phyloP scores from a whole-genome alignment of 192 early-diverging fungal species.

The Dissophora globulifera region DNA sequence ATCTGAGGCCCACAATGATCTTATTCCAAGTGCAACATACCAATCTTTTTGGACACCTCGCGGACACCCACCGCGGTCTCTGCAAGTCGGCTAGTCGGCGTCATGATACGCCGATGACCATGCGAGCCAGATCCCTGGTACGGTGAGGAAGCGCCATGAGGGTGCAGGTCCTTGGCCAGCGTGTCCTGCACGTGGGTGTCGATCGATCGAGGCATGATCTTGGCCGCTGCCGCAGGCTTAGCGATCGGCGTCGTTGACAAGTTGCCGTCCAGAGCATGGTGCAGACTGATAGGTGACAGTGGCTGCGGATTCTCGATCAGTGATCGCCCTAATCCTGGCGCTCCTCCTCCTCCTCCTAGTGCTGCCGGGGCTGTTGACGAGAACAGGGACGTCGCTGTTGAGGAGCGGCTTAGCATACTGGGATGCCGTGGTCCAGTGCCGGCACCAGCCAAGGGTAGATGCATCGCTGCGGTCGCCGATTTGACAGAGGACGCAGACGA shows the following conservation, averaged over 20 bases:
- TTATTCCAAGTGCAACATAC: too few relatives aligned
- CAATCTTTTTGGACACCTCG: conserved; percentile 76
- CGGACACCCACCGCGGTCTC: conserved; percentile 76
- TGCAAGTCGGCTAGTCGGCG: conserved; percentile 57
- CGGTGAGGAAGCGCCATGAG: not conserved
- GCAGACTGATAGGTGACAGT: conserved; percentile 32
- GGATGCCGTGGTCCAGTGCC: not conserved
- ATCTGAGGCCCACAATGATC: too few relatives aligned
- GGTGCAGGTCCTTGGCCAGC: conserved; percentile 24
- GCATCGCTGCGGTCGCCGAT: not conserved
- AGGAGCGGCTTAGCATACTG: not conserved
- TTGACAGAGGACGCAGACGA: conserved; percentile 13
- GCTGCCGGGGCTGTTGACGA: too few relatives aligned
- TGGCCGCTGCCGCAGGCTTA: not conserved
- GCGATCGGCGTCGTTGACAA: conserved; percentile 1
- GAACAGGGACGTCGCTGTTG: conserved; percentile 5
- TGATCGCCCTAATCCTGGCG: too few relatives aligned
- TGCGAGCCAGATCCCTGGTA: conserved; percentile 12
- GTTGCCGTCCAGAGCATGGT: conserved; percentile 44
- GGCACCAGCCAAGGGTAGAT: too few relatives aligned
- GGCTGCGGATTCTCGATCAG: conserved; percentile 37
- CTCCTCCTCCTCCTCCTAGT: too few relatives aligned
- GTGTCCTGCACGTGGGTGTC: conserved; percentile 37
- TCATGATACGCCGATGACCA: conserved; percentile 46
- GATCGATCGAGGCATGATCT: conserved; percentile 21